Evolutionary conservation across 2,329 filamentous ascomycete species (phyloP), one percentile per base, ranked within the genome.

Genomic region (Aspergillus brasiliensis): DNA sequence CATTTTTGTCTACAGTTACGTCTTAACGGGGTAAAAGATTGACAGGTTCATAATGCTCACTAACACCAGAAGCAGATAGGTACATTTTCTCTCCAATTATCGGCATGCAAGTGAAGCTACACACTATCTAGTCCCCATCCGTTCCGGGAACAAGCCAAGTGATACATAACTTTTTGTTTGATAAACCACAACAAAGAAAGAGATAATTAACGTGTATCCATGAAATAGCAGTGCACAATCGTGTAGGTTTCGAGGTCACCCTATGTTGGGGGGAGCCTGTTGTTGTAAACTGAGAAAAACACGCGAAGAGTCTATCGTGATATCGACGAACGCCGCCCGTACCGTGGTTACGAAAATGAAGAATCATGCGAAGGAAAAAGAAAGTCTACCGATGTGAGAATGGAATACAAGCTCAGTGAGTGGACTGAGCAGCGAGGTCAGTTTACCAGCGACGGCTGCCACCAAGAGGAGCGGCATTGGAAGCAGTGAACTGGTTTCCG

Each of bases 381-480:
- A 62, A 58, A 63, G 66, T 72, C 70, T 73, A 75, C 72, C 72
- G 60, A 62, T 55, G 60, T 63, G 62, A 65, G 61, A 65, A 65
- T 58, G 63, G 60, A 60, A 68, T 68, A 71, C 67, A 67, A 68
- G 67, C 65, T 70, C 65, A 61, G 61, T 62, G 63, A 64, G 63
- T 68, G 65, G 51, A 62, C 62, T 61, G 59, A 55, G 58, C 59
- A 64, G 65, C 61, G 58, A 60, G 56, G 57, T 59, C 62, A 56
- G 58, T 70, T 71, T 83, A 87, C 85, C 85, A 87, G 73, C 84
- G 82, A 69, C 83, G 80, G 76, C 77, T 79, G 65, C 74, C 76
- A 67, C 84, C 84, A 66, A 87, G 76, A 57, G 84, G 84, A 65
- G 84, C 84, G 68, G 80, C 75, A 73, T 87, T 87, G 70, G 83